A percentile compares a stretch with the other conserved stretches of the same genome.
phyloP scores from a whole-genome alignment of 257 asterid species.

The Jacaranda copaia region DNA sequence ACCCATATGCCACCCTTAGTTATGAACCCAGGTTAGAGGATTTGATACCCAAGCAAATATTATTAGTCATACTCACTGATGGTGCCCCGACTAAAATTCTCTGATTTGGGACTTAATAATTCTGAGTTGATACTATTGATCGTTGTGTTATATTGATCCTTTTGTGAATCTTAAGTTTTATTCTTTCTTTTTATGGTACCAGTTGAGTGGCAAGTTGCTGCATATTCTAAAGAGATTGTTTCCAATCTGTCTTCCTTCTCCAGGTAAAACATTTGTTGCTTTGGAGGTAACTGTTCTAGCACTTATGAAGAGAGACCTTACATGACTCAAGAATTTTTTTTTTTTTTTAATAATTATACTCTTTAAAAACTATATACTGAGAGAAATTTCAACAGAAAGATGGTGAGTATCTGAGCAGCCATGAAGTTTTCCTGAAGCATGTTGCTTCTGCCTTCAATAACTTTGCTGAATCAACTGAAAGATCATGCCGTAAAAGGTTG shows the following conservation, averaged over 20 bases:
- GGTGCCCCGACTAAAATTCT: constrained; percentile 8
- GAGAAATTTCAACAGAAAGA: constrained; percentile 73
- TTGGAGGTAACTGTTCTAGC: constrained; percentile 26
- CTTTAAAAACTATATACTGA: constrained; percentile 34
- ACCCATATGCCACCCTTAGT: no score
- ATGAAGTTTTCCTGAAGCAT: constrained; percentile 86
- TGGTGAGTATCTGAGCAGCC: constrained; percentile 90
- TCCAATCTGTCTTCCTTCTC: constrained; percentile 96
- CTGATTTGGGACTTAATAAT: background rate
- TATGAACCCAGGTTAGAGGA: no score
- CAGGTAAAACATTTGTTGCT: constrained; percentile 58
- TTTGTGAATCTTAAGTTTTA: constrained; percentile 5
- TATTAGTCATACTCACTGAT: constrained; percentile 4
- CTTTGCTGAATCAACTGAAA: constrained; percentile 91
- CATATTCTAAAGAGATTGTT: constrained; percentile 92
- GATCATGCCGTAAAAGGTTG: constrained; percentile 91
- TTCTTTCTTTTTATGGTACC: constrained; percentile 40
- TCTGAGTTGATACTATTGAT: constrained; percentile 5
- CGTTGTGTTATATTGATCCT: background rate
- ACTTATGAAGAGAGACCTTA: constrained; percentile 9
- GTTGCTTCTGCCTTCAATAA: constrained; percentile 86
- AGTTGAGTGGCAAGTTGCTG: constrained; percentile 90
- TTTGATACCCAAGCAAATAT: no score
- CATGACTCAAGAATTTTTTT: constrained; percentile 20
- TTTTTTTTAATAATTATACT: constrained; percentile 31